phyloP scores from a whole-genome alignment of 2,329 filamentous ascomycete species.

The Bipolaris sorokiniana region DNA sequence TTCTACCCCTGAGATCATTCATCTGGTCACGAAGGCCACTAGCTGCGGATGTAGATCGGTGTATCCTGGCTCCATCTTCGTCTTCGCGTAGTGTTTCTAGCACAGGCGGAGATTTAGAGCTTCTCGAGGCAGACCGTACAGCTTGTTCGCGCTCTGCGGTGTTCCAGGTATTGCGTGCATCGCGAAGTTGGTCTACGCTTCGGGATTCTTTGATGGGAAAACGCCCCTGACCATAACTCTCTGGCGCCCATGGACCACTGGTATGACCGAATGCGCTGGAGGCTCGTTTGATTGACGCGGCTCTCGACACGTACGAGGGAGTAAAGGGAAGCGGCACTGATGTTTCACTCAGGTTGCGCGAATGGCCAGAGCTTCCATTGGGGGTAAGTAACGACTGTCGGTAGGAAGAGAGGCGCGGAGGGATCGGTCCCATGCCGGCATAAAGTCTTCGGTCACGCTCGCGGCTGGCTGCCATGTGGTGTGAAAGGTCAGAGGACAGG shows the following conservation, averaged over 20 bases:
- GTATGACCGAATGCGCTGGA: slow-evolving; percentile 49
- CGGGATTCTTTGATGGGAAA: slow-evolving; percentile 49
- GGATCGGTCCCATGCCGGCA: slow-evolving; percentile 46
- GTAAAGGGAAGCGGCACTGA: slow-evolving; percentile 45
- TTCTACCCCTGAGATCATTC: slow-evolving; percentile 82
- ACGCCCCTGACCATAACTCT: slow-evolving; percentile 41
- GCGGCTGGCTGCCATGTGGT: slow-evolving; percentile 42
- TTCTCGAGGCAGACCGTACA: slow-evolving; percentile 49
- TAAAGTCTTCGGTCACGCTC: slow-evolving; percentile 46
- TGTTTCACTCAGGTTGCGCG: slow-evolving; percentile 52
- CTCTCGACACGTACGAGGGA: slow-evolving; percentile 36
- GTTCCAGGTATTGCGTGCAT: slow-evolving; percentile 35
- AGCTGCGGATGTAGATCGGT: slow-evolving; percentile 73
- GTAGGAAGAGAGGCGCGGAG: slow-evolving; percentile 40
- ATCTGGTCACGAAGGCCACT: slow-evolving; percentile 82
- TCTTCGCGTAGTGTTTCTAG: slow-evolving; percentile 54
- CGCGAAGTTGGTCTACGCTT: slow-evolving; percentile 50
- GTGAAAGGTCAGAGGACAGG: slow-evolving; percentile 40
- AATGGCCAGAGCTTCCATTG: slow-evolving; percentile 44
- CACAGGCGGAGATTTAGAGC: slow-evolving; percentile 42
- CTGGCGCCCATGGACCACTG: slow-evolving; percentile 48
- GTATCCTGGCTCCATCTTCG: slow-evolving; percentile 50
- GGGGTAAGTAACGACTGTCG: slow-evolving; percentile 43
- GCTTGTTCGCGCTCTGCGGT: slow-evolving; percentile 31
- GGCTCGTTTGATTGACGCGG: slow-evolving; percentile 42